Base-by-base conservation (phyloP, 108 stramenopile species). In the Nannochloropsis gaditana region DNA sequence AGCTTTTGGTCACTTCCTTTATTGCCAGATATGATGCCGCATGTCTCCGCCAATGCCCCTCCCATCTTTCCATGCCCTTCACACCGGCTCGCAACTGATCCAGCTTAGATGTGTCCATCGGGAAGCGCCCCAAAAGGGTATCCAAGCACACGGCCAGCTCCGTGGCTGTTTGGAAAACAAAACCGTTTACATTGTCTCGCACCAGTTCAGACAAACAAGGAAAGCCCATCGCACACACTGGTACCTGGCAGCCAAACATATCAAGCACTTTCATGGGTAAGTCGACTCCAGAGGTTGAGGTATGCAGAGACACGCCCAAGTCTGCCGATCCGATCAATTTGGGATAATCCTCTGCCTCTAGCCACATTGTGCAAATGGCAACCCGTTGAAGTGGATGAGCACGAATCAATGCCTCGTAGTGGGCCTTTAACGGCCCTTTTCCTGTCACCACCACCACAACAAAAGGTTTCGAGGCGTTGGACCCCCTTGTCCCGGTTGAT, bases 211-310 rank as follows among this genome's bases (percentile, higher is more conserved):
- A 83, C 11, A 99, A 85, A 84, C 95, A 95, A 11, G 92, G 89
- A 89, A 96, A 99, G 31, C 90, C 89, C 11, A 93, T 83, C 1
- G 97, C 98, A 84, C 94, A 95, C 0, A 99, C 99, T 9, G 99
- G 99, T 9, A 97, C 92, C 42, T 92, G 92, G 83, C 95, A 94
- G 9, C 99, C 99, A 90, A 95, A 98, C 92, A 96, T 93, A 91
- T 99, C 99, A 79, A 97, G 88, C 42, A 99, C 95, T 87, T 99
- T 99, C 97, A 99, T 99, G 21, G 99, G 99, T 41, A 99, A 89
- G 90, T 99, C 99, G 9, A 99, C 86, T 2, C 98, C 87, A 3
- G 85, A 85, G 17, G 97, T 99, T 9, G 96, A 97, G 11, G 96
- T 96, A 89, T 99, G 98, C 42, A 99, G 93, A 41, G 94, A 97